phyloP scores from a whole-genome alignment of 78 protist genomes.

The Acrasis kona region DNA sequence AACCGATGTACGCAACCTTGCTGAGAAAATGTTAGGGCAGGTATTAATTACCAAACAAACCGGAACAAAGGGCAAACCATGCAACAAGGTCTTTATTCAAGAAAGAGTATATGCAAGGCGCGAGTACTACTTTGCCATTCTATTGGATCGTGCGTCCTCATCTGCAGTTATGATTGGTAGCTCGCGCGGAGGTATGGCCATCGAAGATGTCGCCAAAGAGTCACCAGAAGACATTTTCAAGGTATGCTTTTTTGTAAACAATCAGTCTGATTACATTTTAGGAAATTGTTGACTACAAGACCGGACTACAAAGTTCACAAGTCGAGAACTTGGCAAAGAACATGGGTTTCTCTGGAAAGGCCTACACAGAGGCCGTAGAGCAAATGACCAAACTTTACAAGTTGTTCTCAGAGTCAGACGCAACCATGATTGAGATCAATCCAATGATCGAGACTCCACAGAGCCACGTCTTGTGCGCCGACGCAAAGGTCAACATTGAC shows the following conservation, averaged over 20 bases:
- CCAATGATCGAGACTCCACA: constrained; percentile 77
- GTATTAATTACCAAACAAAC: constrained; percentile 91
- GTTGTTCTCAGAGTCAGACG: constrained; percentile 58
- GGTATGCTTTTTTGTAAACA: neutral
- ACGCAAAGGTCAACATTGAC: constrained; percentile 93
- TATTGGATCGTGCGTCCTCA: constrained; percentile 71
- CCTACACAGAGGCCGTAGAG: constrained; percentile 17
- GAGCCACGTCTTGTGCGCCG: constrained; percentile 71
- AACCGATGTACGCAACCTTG: constrained; percentile 23
- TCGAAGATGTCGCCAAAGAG: constrained; percentile 64
- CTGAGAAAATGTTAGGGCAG: constrained; percentile 83
- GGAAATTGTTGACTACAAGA: too few relatives aligned
- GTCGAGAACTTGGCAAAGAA: constrained; percentile 16
- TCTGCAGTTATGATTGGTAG: constrained; percentile 8
- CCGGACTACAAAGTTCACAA: constrained; percentile 2
- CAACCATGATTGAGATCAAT: constrained; percentile 92
- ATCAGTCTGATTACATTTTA: too few relatives aligned
- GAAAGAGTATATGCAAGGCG: constrained; percentile 21
- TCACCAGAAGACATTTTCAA: constrained; percentile 38
- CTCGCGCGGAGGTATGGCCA: constrained; percentile 81
- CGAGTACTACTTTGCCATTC: constrained; percentile 92
- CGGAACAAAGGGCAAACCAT: constrained; percentile 57
- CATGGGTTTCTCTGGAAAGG: constrained; percentile 12
- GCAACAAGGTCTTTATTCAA: constrained; percentile 29
- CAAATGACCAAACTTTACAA: constrained; percentile 57